These are phyloP conservation scores for Pittosporum tobira DNA, from an alignment of 129 eudicot genomes.

Conservation along the genomic window DNA sequence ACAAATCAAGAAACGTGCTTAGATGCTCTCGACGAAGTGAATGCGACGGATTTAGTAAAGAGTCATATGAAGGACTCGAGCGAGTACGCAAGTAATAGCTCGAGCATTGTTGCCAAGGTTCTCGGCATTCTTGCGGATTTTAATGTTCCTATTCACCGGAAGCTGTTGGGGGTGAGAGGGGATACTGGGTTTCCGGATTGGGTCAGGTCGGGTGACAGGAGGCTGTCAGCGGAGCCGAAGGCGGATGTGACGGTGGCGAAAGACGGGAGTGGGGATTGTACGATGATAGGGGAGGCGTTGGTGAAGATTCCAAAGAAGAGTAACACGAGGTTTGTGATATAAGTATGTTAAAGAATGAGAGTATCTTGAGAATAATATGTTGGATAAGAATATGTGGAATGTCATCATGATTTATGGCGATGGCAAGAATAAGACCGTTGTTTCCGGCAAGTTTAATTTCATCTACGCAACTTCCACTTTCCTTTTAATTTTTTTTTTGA, in stretches of 20 bases:
- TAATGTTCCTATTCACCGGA: conserved; percentile 51
- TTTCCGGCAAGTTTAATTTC: conserved; percentile 39
- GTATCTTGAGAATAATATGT: conserved; percentile 46
- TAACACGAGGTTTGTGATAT: conserved; percentile 30
- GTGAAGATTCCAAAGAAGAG: conserved; percentile 50
- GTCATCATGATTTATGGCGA: conserved; percentile 80
- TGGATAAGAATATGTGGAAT: conserved; percentile 58
- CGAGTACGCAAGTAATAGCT: conserved; percentile 58
- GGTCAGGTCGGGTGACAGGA: too few relatives aligned
- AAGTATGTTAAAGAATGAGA: conserved; percentile 53
- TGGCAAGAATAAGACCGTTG: conserved; percentile 41
- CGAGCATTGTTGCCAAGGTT: conserved; percentile 56
- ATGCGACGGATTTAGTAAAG: too few relatives aligned
- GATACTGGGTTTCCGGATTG: conserved; percentile 41
- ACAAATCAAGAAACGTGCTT: too few relatives aligned
- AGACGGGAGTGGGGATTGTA: conserved; percentile 51
- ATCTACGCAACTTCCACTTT: conserved; percentile 56
- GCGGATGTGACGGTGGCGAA: too few relatives aligned
- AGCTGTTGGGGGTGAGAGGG: conserved; percentile 22
- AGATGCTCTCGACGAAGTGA: conserved; percentile 41
- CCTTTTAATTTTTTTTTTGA: too few relatives aligned
- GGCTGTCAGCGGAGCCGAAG: conserved; percentile 40
- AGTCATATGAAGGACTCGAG: too few relatives aligned
- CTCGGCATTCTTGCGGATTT: conserved; percentile 25
- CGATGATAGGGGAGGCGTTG: conserved; percentile 49